These are phyloP conservation scores for Erysimum cheiranthoides DNA, from an alignment of 345 rosid genomes.

Conservation along the genomic window DNA sequence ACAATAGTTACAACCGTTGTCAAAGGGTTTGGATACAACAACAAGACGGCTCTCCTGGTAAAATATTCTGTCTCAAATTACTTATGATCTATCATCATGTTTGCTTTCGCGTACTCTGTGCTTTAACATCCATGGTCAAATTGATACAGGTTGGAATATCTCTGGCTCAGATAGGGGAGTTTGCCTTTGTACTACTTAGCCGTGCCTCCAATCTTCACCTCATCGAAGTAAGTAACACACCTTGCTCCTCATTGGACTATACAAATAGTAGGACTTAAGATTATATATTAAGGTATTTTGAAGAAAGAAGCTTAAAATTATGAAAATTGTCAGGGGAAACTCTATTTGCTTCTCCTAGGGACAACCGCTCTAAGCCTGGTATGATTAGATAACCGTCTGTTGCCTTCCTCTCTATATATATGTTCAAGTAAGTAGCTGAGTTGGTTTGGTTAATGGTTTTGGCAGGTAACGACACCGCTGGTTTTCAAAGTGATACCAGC, in stretches of 20 bases:
- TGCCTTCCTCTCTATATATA: background rate
- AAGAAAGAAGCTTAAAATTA: slow-evolving; percentile 13
- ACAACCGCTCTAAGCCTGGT: slow-evolving; percentile 91
- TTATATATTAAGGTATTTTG: background rate
- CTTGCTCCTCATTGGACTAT: background rate
- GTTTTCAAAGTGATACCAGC: slow-evolving; percentile 61
- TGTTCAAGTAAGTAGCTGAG: slow-evolving; percentile 17
- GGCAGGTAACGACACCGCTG: slow-evolving; percentile 60
- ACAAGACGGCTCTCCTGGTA: slow-evolving; percentile 83
- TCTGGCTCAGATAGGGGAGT: slow-evolving; percentile 90
- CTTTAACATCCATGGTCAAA: background rate
- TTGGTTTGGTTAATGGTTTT: slow-evolving; percentile 19
- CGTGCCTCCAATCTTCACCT: slow-evolving; percentile 93
- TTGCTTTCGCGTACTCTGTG: background rate
- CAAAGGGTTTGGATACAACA: slow-evolving; percentile 86
- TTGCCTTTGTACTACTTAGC: slow-evolving; percentile 87
- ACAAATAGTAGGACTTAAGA: background rate
- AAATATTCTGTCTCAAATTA: slow-evolving; percentile 24
- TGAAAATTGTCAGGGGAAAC: slow-evolving; percentile 60
- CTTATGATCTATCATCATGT: background rate
- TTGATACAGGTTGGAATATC: slow-evolving; percentile 53
- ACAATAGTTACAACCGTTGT: slow-evolving; percentile 66
- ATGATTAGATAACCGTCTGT: slow-evolving; percentile 32
- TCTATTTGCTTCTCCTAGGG: slow-evolving; percentile 83
- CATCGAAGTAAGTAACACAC: slow-evolving; percentile 66